phyloP scores from a whole-genome alignment of 495 filamentous ascomycete species.

The Achaetomiella virescens region DNA sequence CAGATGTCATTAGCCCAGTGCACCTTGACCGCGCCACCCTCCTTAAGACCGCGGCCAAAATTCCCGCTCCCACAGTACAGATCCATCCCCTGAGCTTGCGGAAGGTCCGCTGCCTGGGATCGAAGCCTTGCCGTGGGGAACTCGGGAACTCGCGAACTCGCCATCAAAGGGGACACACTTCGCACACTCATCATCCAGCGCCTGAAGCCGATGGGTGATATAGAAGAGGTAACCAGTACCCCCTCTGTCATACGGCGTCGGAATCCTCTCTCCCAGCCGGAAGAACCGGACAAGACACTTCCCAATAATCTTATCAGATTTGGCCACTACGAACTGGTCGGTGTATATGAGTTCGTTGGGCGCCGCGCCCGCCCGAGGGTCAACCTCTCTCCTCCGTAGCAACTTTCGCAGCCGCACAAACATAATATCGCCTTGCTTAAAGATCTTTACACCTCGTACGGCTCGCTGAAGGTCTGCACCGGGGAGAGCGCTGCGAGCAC shows the following conservation, averaged over 20 bases:
- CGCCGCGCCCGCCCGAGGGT: slow-evolving; percentile 31
- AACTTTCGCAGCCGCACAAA: slow-evolving; percentile 43
- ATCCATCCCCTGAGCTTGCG: slow-evolving; percentile 48
- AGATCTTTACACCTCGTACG: slow-evolving; percentile 47
- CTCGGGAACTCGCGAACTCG: slow-evolving; percentile 23
- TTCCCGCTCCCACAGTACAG: slow-evolving; percentile 71
- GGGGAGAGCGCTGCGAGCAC: slow-evolving; percentile 38
- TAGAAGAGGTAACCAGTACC: slow-evolving; percentile 61
- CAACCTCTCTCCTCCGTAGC: slow-evolving; percentile 37
- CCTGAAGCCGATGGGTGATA: slow-evolving; percentile 39
- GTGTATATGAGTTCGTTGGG: slow-evolving; percentile 65
- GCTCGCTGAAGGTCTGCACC: slow-evolving; percentile 33
- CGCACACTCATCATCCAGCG: background rate
- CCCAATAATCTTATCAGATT: slow-evolving; percentile 38
- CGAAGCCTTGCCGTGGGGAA: slow-evolving; percentile 51
- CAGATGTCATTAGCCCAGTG: slow-evolving; percentile 60
- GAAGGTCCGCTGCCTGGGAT: slow-evolving; percentile 28
- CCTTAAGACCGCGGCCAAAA: slow-evolving; percentile 67
- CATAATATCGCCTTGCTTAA: slow-evolving; percentile 24
- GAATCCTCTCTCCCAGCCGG: slow-evolving; percentile 36
- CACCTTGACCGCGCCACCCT: slow-evolving; percentile 57
- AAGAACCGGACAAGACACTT: slow-evolving; percentile 57
- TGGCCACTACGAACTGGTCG: slow-evolving; percentile 36
- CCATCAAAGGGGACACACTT: slow-evolving; percentile 22
- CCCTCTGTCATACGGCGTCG: slow-evolving; percentile 55